phyloP scores from a whole-genome alignment of 1,139 yeast genomes.

The Geotrichum bryndzae region DNA sequence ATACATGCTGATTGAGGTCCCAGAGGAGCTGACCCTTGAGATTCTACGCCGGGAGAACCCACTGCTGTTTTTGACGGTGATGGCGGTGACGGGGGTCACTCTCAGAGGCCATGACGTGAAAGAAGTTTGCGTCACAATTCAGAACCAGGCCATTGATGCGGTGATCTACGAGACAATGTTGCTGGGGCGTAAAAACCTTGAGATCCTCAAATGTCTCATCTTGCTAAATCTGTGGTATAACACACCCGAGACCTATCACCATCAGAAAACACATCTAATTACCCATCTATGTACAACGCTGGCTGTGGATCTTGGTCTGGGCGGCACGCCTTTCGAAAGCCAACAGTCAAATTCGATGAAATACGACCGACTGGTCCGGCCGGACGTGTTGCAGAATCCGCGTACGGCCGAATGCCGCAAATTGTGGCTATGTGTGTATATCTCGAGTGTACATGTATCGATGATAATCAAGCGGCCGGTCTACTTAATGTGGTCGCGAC shows the following conservation, averaged over 20 bases:
- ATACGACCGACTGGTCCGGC: conserved; percentile 34
- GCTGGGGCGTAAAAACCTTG: conserved; percentile 66
- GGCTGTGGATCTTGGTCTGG: conserved; percentile 70
- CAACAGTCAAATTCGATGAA: conserved; percentile 21
- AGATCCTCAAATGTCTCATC: conserved; percentile 57
- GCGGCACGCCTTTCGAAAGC: conserved; percentile 32
- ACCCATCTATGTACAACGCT: conserved; percentile 62
- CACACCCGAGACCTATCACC: conserved; percentile 73
- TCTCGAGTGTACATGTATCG: conserved; percentile 31
- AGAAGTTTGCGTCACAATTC: conserved; percentile 8
- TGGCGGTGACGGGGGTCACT: conserved; percentile 54
- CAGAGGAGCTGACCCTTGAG: conserved; percentile 42
- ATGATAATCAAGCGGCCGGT: conserved; percentile 31
- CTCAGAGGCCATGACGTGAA: conserved; percentile 25
- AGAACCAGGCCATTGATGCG: conserved; percentile 33
- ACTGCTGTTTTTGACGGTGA: conserved; percentile 54
- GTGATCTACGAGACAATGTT: conserved; percentile 60
- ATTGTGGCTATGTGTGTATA: conserved; percentile 32
- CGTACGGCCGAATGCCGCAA: conserved; percentile 34
- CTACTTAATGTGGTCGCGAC: conserved; percentile 41
- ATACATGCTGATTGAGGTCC: conserved; percentile 54
- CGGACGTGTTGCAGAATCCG: conserved; percentile 36
- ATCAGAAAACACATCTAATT: conserved; percentile 68
- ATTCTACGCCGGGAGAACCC: conserved; percentile 51
- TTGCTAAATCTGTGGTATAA: conserved; percentile 73